phyloP scores from a whole-genome alignment of 1,139 yeast genomes.

The Pichia sp. region DNA sequence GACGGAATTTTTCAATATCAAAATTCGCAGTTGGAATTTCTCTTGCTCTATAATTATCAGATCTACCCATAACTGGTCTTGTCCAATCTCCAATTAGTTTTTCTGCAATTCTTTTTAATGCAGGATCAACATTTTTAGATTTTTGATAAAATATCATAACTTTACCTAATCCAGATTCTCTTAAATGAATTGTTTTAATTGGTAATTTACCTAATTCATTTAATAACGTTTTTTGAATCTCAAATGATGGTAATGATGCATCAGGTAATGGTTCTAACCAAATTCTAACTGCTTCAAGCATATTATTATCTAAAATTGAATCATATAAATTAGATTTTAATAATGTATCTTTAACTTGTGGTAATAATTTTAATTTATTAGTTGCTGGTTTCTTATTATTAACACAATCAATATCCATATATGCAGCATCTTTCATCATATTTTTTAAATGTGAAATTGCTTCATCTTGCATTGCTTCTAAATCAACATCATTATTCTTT shows the following conservation, averaged over 20 bases:
- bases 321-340: constrained; percentile 84
- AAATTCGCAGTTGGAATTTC: constrained; percentile 65
- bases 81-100: constrained; percentile 96
- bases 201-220: constrained; percentile 72
- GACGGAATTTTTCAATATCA: constrained; percentile 51
- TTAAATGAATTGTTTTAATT: constrained; percentile 88
- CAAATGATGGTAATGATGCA: constrained; percentile 94
- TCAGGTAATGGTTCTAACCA: constrained; percentile 99
- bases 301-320: constrained; percentile 87
- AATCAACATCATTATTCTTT: constrained; percentile 80
- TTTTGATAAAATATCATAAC: constrained; percentile 91
- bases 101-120: constrained; percentile 83
- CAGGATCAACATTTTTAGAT: constrained; percentile 82
- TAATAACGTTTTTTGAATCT: constrained; percentile 85
- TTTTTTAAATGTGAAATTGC: constrained; percentile 74
- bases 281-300: constrained; percentile 86
- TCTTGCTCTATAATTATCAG: constrained; percentile 91
- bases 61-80: constrained; percentile 92
- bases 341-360: constrained; percentile 69
- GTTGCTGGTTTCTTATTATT: constrained; percentile 74
- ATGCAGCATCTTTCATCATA: constrained; percentile 91
- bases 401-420: constrained; percentile 80
- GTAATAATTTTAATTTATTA: constrained; percentile 74
- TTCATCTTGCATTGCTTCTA: constrained; percentile 94
- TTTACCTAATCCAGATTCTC: constrained; percentile 92